Evolutionary conservation across 305 asterid genomes (phyloP).

Genomic region (Fraxinus ornus): DNA sequence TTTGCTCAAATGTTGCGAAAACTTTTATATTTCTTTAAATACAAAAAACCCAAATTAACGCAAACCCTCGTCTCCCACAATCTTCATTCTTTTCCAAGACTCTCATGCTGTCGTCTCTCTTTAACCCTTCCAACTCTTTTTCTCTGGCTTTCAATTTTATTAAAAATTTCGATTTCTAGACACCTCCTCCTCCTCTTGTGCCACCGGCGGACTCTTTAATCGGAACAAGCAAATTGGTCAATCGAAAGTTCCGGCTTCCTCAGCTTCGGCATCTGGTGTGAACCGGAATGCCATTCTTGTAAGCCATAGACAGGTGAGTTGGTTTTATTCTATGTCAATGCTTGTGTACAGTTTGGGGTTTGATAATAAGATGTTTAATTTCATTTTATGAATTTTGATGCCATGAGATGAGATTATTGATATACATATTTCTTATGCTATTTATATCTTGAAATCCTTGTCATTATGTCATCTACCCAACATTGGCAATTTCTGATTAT

Average conservation of each 20-base stretch:
- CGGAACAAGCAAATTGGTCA: conserved; percentile 38
- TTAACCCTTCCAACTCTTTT: conserved; percentile 67
- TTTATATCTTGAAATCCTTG: neutral
- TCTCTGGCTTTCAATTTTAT: conserved; percentile 76
- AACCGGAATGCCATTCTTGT: conserved; percentile 85
- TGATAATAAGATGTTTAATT: neutral
- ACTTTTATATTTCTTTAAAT: no score
- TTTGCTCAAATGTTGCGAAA: no score
- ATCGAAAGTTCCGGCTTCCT: conserved; percentile 50
- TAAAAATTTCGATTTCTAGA: conserved; percentile 70
- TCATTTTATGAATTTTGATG: no score
- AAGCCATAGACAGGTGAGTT: conserved; percentile 84
- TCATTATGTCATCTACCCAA: neutral
- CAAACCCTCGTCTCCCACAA: no score
- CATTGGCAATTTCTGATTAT: neutral
- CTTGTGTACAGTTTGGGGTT: neutral
- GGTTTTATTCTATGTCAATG: neutral
- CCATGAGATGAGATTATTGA: neutral
- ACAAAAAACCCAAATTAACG: no score
- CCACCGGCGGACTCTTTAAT: conserved; percentile 28
- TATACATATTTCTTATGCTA: neutral
- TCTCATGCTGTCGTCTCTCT: conserved; percentile 49
- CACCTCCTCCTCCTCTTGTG: conserved; percentile 39
- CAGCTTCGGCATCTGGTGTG: conserved; percentile 53
- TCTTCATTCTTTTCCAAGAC: no score